Conservation (phyloP, 352 stramenopile species). For the Thalassiosira oceanica region DNA sequence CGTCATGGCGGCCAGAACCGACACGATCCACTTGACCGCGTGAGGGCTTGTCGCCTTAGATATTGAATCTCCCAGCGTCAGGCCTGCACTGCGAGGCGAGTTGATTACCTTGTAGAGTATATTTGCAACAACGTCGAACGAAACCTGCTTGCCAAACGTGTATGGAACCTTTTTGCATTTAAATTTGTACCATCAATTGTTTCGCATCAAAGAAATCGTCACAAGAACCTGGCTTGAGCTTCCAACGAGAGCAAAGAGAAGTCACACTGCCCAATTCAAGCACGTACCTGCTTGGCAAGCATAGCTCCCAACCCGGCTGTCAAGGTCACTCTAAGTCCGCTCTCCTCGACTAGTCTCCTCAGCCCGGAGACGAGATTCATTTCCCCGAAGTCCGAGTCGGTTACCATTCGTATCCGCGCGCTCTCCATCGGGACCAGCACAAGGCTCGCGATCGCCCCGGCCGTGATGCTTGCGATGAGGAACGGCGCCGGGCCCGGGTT, state of each 20-base stretch:
- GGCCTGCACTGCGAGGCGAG: too few species aligned
- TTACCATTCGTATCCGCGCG: conserved; percentile 77
- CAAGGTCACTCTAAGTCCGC: conserved; percentile 69
- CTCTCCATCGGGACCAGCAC: conserved; percentile 81
- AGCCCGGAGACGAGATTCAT: conserved; percentile 64
- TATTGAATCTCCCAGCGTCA: too few species aligned
- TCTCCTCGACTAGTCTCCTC: conserved; percentile 61
- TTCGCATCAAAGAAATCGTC: too few species aligned
- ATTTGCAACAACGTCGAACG: conserved; percentile 79
- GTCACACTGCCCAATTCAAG: too few species aligned
- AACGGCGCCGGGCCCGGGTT: conserved; percentile 52
- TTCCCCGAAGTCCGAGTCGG: conserved; percentile 67
- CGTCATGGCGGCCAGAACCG: conserved; percentile 65
- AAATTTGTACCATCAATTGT: too few species aligned
- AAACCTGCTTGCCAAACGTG: conserved; percentile 83
- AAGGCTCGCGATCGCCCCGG: conserved; percentile 72
- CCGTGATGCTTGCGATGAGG: conserved; percentile 65
- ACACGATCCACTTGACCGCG: conserved; percentile 50
- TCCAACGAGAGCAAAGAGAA: too few species aligned
- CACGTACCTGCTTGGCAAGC: conserved; percentile 81
- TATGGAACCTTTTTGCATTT: too few species aligned
- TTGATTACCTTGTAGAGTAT: conserved; percentile 64
- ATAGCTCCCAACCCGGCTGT: conserved; percentile 69
- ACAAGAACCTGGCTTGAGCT: too few species aligned
- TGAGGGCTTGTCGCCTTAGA: too few species aligned